Evolutionary conservation across 2,329 filamentous ascomycete genomes (phyloP).

Genomic region (Sclerotinia spermophila): DNA sequence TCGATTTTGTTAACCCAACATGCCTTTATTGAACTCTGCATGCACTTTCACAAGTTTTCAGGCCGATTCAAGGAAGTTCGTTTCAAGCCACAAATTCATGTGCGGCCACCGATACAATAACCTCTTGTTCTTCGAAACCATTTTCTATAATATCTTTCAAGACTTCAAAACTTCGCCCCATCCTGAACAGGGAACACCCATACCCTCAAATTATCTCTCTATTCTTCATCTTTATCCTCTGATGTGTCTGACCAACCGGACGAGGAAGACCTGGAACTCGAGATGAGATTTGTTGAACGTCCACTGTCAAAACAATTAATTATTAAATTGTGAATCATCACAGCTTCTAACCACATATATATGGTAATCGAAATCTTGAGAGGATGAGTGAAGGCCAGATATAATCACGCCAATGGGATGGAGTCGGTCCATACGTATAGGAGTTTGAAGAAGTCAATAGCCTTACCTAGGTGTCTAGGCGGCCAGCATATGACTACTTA

Average conservation of each 20-base stretch:
- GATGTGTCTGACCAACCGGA: background rate
- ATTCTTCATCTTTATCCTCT: background rate
- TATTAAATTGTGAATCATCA: background rate
- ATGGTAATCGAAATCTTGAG: background rate
- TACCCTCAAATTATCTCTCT: background rate
- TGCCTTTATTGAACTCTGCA: background rate
- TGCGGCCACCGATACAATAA: background rate
- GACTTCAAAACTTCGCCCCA: background rate
- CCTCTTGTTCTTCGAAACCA: background rate
- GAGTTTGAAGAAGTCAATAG: background rate
- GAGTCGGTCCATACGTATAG: background rate
- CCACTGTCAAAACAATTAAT: background rate
- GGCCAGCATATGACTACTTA: background rate
- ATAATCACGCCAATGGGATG: background rate
- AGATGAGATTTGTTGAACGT: background rate
- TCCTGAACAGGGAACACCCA: background rate
- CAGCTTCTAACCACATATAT: background rate
- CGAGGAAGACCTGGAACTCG: background rate
- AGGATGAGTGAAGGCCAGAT: background rate
- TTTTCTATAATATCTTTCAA: background rate
- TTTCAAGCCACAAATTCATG: background rate
- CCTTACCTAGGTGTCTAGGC: background rate
- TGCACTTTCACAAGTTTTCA: background rate
- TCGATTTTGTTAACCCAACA: background rate
- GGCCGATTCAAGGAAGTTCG: background rate